A percentile compares a stretch with the other conserved stretches of the same genome.
These are phyloP conservation scores for Penicillium subrubescens DNA, from an alignment of 495 filamentous ascomycete species.

Conservation along the genomic window DNA sequence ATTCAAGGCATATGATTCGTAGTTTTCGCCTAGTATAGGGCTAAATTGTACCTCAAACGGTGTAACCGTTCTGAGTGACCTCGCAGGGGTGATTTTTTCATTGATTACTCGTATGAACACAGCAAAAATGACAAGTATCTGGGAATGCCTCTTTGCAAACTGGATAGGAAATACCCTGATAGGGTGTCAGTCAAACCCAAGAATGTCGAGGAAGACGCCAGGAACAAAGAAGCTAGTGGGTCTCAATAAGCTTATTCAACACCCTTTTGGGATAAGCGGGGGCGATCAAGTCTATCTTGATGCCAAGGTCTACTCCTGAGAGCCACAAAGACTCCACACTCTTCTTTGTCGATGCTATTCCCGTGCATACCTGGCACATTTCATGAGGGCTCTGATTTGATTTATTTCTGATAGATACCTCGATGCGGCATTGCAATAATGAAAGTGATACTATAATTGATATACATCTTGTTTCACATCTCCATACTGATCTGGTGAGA, in stretches of 20 bases:
- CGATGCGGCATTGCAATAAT: neutral
- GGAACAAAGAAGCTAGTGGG: neutral
- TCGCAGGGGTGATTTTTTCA: too few species aligned
- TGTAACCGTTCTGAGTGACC: too few species aligned
- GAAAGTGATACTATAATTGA: neutral
- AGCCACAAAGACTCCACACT: neutral
- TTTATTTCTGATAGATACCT: neutral
- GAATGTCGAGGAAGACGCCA: too few species aligned
- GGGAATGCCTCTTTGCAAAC: too few species aligned
- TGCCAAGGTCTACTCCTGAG: neutral
- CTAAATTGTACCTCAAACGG: too few species aligned
- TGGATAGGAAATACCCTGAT: too few species aligned
- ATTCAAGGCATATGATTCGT: too few species aligned
- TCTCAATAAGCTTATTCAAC: constrained; percentile 3
- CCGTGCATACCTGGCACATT: neutral
- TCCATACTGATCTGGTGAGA: neutral
- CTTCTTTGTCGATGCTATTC: neutral
- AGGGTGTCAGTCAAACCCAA: too few species aligned
- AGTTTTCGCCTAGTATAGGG: too few species aligned
- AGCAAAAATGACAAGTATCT: too few species aligned
- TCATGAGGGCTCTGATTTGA: neutral
- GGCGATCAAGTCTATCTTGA: neutral
- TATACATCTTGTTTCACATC: neutral
- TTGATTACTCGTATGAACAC: too few species aligned
- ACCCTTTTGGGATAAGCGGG: neutral